Evolutionary conservation across 1,284 basidiomycete genomes (phyloP).

Genomic region (Hymenochaete sp.): DNA sequence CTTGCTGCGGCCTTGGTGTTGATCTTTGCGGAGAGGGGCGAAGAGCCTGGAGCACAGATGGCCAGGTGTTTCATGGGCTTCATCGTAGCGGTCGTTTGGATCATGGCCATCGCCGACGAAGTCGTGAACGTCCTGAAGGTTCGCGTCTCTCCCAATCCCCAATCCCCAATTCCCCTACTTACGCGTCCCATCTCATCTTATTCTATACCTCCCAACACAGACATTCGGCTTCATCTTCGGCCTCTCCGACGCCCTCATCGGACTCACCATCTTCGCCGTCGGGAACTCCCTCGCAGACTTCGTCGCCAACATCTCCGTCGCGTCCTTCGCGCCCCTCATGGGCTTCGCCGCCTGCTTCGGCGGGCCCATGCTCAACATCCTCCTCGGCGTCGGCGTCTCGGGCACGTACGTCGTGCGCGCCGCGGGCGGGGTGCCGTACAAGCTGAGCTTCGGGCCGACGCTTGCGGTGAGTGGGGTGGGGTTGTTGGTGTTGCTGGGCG

Average conservation of each 20-base stretch:
- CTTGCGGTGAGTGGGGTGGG: conserved; percentile 78
- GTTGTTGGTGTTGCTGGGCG: conserved; percentile 62
- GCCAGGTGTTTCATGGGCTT: conserved; percentile 87
- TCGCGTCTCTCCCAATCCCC: conserved; percentile 17
- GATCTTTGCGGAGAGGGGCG: conserved; percentile 54
- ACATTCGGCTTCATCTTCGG: conserved; percentile 91
- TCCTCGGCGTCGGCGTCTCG: conserved; percentile 80
- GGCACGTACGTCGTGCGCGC: conserved; percentile 65
- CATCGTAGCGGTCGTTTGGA: conserved; percentile 85
- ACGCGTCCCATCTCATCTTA: neutral
- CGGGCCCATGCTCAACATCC: conserved; percentile 93
- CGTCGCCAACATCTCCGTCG: conserved; percentile 93
- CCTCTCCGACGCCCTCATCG: conserved; percentile 94
- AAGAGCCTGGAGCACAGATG: conserved; percentile 51
- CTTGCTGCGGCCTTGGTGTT: conserved; percentile 47
- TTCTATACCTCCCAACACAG: conserved; percentile 31
- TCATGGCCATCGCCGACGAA: conserved; percentile 91
- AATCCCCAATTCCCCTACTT: neutral
- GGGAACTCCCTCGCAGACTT: conserved; percentile 95
- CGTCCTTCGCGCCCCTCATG: conserved; percentile 81
- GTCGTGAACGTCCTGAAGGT: conserved; percentile 84
- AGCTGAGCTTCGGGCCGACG: conserved; percentile 73
- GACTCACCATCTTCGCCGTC: conserved; percentile 91
- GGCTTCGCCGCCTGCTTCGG: conserved; percentile 92
- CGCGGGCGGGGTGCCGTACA: conserved; percentile 46